phyloP scores from a whole-genome alignment of 1,284 basidiomycete genomes.

The Trichosporon sp. region DNA sequence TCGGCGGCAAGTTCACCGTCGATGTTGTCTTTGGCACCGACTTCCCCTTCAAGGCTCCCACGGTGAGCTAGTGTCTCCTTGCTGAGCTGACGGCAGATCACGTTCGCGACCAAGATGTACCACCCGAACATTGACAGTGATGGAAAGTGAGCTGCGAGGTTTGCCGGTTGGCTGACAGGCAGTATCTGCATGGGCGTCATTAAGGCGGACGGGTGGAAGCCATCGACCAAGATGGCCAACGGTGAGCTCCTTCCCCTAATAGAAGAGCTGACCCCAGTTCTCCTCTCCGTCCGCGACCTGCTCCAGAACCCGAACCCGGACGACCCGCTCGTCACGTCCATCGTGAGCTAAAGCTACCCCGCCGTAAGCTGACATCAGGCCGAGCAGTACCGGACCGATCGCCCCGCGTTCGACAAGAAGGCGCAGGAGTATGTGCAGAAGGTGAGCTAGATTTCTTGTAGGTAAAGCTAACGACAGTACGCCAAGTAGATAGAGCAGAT shows the following conservation, averaged over 20 bases:
- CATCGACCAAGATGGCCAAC: slow-evolving; percentile 72
- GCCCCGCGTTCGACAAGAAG: slow-evolving; percentile 48
- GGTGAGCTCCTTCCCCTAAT: slow-evolving; percentile 59
- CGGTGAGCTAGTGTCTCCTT: slow-evolving; percentile 59
- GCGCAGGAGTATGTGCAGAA: slow-evolving; percentile 51
- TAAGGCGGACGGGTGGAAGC: slow-evolving; percentile 72
- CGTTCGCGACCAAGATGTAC: slow-evolving; percentile 81
- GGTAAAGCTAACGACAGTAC: slow-evolving; percentile 25
- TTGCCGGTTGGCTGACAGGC: slow-evolving; percentile 23
- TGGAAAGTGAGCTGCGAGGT: slow-evolving; percentile 67
- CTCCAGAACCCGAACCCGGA: slow-evolving; percentile 84
- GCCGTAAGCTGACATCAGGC: slow-evolving; percentile 40
- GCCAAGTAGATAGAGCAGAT: slow-evolving; percentile 21
- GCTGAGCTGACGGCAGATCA: slow-evolving; percentile 63
- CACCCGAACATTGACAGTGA: slow-evolving; percentile 66
- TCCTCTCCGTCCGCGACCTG: slow-evolving; percentile 78
- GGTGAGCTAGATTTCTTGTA: slow-evolving; percentile 30
- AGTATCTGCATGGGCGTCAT: slow-evolving; percentile 62
- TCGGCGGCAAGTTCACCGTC: slow-evolving; percentile 77
- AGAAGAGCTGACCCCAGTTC: slow-evolving; percentile 60
- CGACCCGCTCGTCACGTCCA: slow-evolving; percentile 71
- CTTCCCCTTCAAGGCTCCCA: slow-evolving; percentile 88
- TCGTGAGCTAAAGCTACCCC: slow-evolving; percentile 39
- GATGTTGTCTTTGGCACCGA: slow-evolving; percentile 69
- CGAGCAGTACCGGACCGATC: slow-evolving; percentile 52